phyloP scores from a whole-genome alignment of 2,329 filamentous ascomycete species.

The Aspergillus glaucus region DNA sequence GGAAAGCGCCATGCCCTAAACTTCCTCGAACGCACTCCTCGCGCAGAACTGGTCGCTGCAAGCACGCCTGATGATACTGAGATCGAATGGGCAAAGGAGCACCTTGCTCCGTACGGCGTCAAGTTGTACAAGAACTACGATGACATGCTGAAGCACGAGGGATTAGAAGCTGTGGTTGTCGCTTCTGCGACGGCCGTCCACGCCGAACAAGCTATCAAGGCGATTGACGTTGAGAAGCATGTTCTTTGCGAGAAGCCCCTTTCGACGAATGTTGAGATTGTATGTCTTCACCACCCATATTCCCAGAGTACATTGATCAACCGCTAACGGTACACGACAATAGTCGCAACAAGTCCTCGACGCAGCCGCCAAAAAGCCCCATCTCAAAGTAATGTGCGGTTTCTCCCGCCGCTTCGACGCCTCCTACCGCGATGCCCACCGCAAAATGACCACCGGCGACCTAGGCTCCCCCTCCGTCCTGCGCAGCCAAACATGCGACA shows the following conservation, averaged over 20 bases:
- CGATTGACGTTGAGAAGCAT: slow-evolving; percentile 49
- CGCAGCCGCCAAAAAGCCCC: slow-evolving; percentile 48
- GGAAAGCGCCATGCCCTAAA: slow-evolving; percentile 46
- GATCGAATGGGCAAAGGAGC: slow-evolving; percentile 45
- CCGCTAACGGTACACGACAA: neutral
- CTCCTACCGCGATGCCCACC: slow-evolving; percentile 56
- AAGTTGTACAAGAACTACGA: slow-evolving; percentile 50
- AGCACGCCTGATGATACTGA: slow-evolving; percentile 43
- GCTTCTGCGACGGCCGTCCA: slow-evolving; percentile 52
- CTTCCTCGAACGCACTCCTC: slow-evolving; percentile 43
- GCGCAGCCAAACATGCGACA: slow-evolving; percentile 62
- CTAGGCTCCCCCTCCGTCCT: slow-evolving; percentile 58
- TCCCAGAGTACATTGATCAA: neutral
- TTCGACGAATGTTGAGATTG: slow-evolving; percentile 53
- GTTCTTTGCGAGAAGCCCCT: slow-evolving; percentile 52
- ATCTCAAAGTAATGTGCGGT: slow-evolving; percentile 61
- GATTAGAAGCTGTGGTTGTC: slow-evolving; percentile 51
- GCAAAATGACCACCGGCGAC: slow-evolving; percentile 46
- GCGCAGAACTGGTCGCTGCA: slow-evolving; percentile 45
- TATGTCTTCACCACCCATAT: slow-evolving; percentile 26
- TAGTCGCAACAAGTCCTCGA: slow-evolving; percentile 57
- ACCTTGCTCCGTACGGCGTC: slow-evolving; percentile 48
- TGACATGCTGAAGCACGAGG: slow-evolving; percentile 51
- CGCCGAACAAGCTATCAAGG: slow-evolving; percentile 53
- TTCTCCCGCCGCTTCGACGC: slow-evolving; percentile 62